Percentiles rank a stretch among this genome's conserved stretches.
These are phyloP conservation scores for Curvularia sp. DNA, from an alignment of 2,329 filamentous ascomycete genomes.

Conservation along the genomic window DNA sequence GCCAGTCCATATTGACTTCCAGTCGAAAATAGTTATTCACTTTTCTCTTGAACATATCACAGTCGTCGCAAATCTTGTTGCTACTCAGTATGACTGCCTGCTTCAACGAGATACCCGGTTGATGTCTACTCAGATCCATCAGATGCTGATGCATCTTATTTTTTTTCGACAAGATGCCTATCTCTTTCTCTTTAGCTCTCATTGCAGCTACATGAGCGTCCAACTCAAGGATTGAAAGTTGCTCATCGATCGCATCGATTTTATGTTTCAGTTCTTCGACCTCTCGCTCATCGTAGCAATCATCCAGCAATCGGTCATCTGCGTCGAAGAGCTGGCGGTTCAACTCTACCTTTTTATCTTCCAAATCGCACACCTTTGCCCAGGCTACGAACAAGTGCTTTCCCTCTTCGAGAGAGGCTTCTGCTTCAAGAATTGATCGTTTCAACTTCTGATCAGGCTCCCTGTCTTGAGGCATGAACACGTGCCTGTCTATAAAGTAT, in stretches of 20 bases:
- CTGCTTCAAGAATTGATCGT: not conserved
- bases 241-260: not conserved
- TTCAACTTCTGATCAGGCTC: not conserved
- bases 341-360: not conserved
- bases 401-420: not conserved
- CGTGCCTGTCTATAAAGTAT: constrained; percentile 62
- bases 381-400: not conserved
- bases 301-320: not conserved
- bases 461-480: constrained; percentile 51
- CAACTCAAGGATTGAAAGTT: not conserved
- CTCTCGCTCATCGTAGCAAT: not conserved
- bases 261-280: not conserved
- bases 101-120: not conserved
- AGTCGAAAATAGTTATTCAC: not conserved
- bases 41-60: not conserved
- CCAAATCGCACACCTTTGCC: not conserved
- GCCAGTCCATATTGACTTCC: not conserved
- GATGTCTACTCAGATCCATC: not conserved
- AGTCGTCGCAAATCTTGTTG: not conserved
- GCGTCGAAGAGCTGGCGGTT: not conserved
- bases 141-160: not conserved
- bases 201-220: not conserved
- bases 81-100: not conserved
- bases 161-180: too few relatives aligned
- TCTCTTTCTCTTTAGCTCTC: not conserved